These are phyloP conservation scores for Corrigiola litoralis DNA, from an alignment of 179 eudicot genomes.

Conservation along the genomic window DNA sequence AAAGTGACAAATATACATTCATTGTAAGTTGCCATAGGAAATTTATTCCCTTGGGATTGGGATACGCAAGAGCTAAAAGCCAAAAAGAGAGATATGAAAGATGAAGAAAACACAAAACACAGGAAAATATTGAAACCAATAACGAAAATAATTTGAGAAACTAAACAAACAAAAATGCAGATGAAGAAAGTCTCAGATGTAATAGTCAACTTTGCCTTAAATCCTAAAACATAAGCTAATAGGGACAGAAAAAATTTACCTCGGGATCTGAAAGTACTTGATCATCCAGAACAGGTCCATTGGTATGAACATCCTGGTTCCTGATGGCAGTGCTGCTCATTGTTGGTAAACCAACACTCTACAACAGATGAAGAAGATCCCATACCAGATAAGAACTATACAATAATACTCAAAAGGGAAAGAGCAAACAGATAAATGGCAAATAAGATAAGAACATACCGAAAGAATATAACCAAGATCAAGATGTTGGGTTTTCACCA, in stretches of 20 bases:
- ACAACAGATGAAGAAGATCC: constrained; percentile 18
- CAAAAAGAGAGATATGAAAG: not conserved
- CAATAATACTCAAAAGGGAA: not conserved
- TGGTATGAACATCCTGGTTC: constrained; percentile 85
- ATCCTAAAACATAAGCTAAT: not conserved
- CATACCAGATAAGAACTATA: not conserved
- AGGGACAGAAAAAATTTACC: constrained; percentile 35
- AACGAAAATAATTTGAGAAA: not conserved
- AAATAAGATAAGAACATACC: constrained; percentile 41
- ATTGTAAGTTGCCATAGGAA: not conserved
- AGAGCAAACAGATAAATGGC: not conserved
- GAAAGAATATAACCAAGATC: constrained; percentile 79
- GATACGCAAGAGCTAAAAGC: not conserved
- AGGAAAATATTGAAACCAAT: not conserved
- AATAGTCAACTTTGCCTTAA: not conserved
- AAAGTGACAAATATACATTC: not conserved
- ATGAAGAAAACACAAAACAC: not conserved
- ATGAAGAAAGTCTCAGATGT: not conserved
- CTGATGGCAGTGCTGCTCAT: constrained; percentile 89
- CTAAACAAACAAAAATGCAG: not conserved
- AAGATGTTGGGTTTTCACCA: constrained; percentile 96
- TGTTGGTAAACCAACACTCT: constrained; percentile 85
- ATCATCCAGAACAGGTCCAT: constrained; percentile 94
- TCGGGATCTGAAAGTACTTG: constrained; percentile 71
- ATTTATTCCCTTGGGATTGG: not conserved